Evolutionary conservation across 768 basidiomycete genomes (phyloP), one percentile per base, ranked within the genome.

Genomic region (Tylopilus felleus): DNA sequence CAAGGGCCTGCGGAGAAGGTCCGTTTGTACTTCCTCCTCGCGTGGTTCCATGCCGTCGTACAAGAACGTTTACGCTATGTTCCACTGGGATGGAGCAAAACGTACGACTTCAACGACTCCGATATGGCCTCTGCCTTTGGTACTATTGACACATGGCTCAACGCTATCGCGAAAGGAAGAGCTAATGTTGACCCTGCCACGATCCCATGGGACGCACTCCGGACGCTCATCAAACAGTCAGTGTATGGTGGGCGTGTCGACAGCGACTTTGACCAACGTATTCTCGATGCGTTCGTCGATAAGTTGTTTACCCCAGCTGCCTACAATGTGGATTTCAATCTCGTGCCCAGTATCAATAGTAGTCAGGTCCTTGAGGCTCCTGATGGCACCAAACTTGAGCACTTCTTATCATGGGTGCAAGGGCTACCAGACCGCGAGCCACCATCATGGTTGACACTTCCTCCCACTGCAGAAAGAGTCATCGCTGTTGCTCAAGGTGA

Each of bases 1-100:
- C 83, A 89, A 66, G 97, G 96, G 6, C 96, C 96, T 8, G 86
- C 85, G 3, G 97, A 99, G 73, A 97, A 97, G 70, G 79, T 87
- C 38, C 84, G 97, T 6, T 71, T 98, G 44, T 95, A 96, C 73
- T 98, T 98, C 86, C 77, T 98, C 31, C 81, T 98, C 28, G 92
- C 97, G 1, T 99, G 96, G 95, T 97, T 98, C 88, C 97, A 99
- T 65, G 95, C 97, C 13, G 84, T 98, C 19, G 87, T 98, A 1
- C 95, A 97, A 73, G 97, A 98, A 71, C 91, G 97, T 57, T 77
- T 98, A 13, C 90, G 96, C 39, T 99, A 98, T 69, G 90, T 87
- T 9, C 97, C 97, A 7, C 75, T 99, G 16, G 96, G 97, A 0
- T 99, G 96, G 94, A 95, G 89, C 69, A 93, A 97, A 73, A 79